A percentile compares a stretch with the other conserved stretches of the same genome.
Evolutionary conservation across 2,329 filamentous ascomycete species (phyloP).

Genomic region (Herpotrichia juniperi): DNA sequence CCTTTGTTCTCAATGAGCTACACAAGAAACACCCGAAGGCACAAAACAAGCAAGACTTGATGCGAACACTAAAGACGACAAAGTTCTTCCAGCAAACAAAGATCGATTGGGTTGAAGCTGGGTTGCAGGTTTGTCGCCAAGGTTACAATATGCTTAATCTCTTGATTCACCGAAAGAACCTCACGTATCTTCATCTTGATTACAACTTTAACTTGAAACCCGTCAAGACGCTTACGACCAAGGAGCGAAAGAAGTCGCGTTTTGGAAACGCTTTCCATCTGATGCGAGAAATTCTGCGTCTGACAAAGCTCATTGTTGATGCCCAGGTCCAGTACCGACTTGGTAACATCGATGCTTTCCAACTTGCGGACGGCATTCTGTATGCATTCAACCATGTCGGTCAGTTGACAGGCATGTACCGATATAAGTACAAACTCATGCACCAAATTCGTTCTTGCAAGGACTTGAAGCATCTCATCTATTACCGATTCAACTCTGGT

Average conservation of each 20-base stretch:
- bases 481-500: constrained; percentile 97
- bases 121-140: constrained; percentile 95
- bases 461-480: constrained; percentile 98
- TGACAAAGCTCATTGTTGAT: constrained; percentile 98
- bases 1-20: constrained; percentile 92
- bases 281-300: constrained; percentile 94
- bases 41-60: constrained; percentile 89
- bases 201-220: constrained; percentile 99
- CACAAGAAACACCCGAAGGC: constrained; percentile 97
- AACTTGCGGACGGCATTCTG: constrained; percentile 96
- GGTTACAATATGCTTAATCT: constrained; percentile 99
- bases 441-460: constrained; percentile 99
- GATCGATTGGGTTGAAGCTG: constrained; percentile 99
- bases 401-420: constrained; percentile 98
- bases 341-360: constrained; percentile 98
- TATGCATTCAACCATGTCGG: constrained; percentile 99
- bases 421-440: constrained; percentile 99
- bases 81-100: constrained; percentile 99
- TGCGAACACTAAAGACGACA: constrained; percentile 89
- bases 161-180: constrained; percentile 95
- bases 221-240: constrained; percentile 97
- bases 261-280: constrained; percentile 99
- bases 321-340: constrained; percentile 97
- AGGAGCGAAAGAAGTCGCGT: constrained; percentile 98
- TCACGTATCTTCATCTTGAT: constrained; percentile 97